These are phyloP conservation scores for Pistacia integerrima DNA, from an alignment of 345 rosid species.

Conservation along the genomic window DNA sequence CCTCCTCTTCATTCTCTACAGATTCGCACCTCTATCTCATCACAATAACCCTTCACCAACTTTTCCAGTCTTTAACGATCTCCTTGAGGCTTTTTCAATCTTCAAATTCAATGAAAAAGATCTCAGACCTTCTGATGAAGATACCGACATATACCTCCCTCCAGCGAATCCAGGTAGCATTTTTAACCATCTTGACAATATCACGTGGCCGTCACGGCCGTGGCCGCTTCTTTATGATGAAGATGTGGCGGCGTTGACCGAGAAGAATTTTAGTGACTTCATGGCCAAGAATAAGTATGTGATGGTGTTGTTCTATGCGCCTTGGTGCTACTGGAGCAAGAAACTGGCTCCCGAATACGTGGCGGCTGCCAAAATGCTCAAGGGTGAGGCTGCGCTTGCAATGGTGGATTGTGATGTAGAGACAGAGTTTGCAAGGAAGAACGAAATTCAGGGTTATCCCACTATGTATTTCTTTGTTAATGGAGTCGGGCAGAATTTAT, in stretches of 20 bases:
- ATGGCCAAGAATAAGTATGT: background rate
- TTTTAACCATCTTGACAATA: background rate
- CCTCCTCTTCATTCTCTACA: background rate
- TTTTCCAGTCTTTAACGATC: background rate
- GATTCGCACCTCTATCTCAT: background rate
- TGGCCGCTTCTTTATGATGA: too few species aligned
- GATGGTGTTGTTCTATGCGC: slow-evolving; percentile 42
- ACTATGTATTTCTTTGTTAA: slow-evolving; percentile 19
- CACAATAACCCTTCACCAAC: background rate
- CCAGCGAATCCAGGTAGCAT: background rate
- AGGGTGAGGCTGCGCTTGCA: slow-evolving; percentile 50
- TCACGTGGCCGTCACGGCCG: background rate
- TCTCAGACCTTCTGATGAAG: too few species aligned
- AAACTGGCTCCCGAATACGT: slow-evolving; percentile 44
- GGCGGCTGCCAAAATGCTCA: slow-evolving; percentile 48
- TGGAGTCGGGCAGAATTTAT: slow-evolving; percentile 16
- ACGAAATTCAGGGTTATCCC: slow-evolving; percentile 20
- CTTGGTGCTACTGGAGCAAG: slow-evolving; percentile 54
- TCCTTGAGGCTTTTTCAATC: background rate
- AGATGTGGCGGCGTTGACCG: too few species aligned
- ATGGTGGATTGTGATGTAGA: slow-evolving; percentile 43
- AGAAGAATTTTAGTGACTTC: too few species aligned
- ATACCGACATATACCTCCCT: background rate
- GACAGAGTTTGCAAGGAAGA: background rate
- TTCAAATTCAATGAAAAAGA: too few species aligned